Evolutionary conservation across 306 rosid species (phyloP).

Genomic region (Castanospermum australe): DNA sequence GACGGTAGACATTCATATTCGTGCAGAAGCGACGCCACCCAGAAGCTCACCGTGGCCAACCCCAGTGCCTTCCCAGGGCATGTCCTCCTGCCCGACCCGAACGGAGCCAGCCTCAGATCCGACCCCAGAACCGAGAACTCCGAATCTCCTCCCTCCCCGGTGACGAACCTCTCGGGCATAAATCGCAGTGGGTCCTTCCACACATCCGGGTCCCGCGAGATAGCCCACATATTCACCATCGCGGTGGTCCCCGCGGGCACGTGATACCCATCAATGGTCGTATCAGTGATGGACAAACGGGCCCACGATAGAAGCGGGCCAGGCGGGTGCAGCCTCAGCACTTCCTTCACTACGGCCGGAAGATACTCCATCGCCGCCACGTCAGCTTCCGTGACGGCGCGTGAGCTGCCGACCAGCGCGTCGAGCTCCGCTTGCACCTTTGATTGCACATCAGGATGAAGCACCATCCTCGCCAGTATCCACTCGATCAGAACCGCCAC

Average conservation of each 20-base stretch:
- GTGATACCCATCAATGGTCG: constrained; percentile 59
- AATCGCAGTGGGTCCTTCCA: constrained; percentile 60
- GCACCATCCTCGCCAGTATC: constrained; percentile 64
- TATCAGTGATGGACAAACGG: constrained; percentile 54
- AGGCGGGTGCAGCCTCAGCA: constrained; percentile 69
- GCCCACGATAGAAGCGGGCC: constrained; percentile 91
- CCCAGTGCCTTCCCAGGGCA: constrained; percentile 69
- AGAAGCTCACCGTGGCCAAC: constrained; percentile 47
- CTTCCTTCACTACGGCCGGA: constrained; percentile 65
- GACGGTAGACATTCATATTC: constrained; percentile 49
- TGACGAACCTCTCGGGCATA: constrained; percentile 51
- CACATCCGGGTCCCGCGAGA: constrained; percentile 55
- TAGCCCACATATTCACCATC: constrained; percentile 77
- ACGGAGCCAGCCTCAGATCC: constrained; percentile 67
- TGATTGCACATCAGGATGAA: constrained; percentile 49
- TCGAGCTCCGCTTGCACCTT: constrained; percentile 59
- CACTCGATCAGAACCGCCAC: constrained; percentile 73
- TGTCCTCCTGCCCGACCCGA: constrained; percentile 65
- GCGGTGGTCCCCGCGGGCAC: constrained; percentile 71
- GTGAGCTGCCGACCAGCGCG: constrained; percentile 48
- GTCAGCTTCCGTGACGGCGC: constrained; percentile 50
- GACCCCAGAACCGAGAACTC: constrained; percentile 64
- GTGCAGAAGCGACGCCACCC: constrained; percentile 69
- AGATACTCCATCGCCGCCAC: constrained; percentile 45
- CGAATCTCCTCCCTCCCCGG: constrained; percentile 4